Conservation (phyloP, 345 rosid species). For the Citrus trifoliata region DNA sequence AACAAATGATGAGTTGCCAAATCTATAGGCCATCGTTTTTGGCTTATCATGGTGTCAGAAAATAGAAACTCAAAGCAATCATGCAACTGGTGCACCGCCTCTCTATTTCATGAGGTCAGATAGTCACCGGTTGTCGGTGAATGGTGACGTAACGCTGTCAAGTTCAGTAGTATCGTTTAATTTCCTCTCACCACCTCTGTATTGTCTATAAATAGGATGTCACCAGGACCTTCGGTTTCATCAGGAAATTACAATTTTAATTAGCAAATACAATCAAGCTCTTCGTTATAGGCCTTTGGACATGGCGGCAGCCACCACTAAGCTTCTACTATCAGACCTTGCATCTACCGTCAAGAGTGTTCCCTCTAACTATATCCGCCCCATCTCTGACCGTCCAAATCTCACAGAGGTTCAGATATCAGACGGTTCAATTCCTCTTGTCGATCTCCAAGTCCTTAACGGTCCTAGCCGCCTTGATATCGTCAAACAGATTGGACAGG, state of each 20-base stretch:
- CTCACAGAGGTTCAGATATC: conserved; percentile 36
- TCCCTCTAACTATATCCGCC: conserved; percentile 61
- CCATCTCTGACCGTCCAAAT: conserved; percentile 68
- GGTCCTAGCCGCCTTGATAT: conserved; percentile 39
- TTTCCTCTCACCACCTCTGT: no score
- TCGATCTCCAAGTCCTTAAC: conserved; percentile 53
- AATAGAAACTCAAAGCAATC: no score
- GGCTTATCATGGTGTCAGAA: no score
- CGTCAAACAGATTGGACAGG: conserved; percentile 43
- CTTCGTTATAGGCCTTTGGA: no score
- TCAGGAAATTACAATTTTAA: neutral
- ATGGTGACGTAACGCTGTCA: no score
- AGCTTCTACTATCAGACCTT: conserved; percentile 49
- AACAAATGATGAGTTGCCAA: no score
- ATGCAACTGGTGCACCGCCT: no score
- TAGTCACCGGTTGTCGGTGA: no score
- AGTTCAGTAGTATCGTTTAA: no score
- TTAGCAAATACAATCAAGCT: neutral
- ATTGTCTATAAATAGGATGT: neutral
- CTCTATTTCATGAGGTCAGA: no score
- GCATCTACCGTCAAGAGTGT: conserved; percentile 34
- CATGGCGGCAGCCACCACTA: conserved; percentile 3
- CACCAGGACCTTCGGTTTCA: neutral
- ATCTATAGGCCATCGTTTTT: no score
- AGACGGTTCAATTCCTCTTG: conserved; percentile 47